A percentile compares a stretch with the other conserved stretches of the same genome.
Conservation (phyloP, 768 basidiomycete genomes). For the Exidia glandulosa region DNA sequence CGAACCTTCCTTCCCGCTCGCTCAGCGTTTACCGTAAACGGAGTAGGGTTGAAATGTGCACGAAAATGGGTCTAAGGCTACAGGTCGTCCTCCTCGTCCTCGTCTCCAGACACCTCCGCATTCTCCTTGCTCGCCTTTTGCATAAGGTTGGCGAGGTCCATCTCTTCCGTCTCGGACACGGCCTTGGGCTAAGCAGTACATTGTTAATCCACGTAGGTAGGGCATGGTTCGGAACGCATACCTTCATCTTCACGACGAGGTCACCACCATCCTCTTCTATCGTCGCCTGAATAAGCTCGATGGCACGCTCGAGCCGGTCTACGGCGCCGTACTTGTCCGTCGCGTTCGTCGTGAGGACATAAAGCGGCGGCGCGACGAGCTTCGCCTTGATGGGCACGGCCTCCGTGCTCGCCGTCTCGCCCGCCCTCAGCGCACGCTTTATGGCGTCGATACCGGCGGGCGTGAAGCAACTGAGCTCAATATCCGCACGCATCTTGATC, state of each 20-base stretch:
- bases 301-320: slow-evolving; percentile 86
- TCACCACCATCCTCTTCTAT: slow-evolving; percentile 81
- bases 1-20: too few species aligned
- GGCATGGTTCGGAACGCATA: slow-evolving; percentile 17
- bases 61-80: background rate
- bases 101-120: slow-evolving; percentile 91
- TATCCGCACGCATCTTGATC: slow-evolving; percentile 96
- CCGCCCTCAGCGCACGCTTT: slow-evolving; percentile 79
- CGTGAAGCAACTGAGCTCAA: slow-evolving; percentile 93
- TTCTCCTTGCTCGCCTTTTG: slow-evolving; percentile 89
- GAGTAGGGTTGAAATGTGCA: background rate
- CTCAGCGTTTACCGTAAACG: too few species aligned
- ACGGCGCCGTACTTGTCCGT: slow-evolving; percentile 96
- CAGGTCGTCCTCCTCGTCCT: slow-evolving; percentile 59
- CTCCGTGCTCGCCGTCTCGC: slow-evolving; percentile 72
- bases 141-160: slow-evolving; percentile 95
- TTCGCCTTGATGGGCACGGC: slow-evolving; percentile 95
- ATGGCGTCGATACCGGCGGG: slow-evolving; percentile 96
- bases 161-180: slow-evolving; percentile 93
- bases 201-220: background rate
- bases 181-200: slow-evolving; percentile 70
- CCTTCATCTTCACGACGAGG: slow-evolving; percentile 95
- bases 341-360: slow-evolving; percentile 90
- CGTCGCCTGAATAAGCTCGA: slow-evolving; percentile 76
- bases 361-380: slow-evolving; percentile 90